A percentile compares a stretch with the other conserved stretches of the same genome.
Conservation (phyloP, 2,329 filamentous ascomycete genomes). For the Biscogniauxia sp. region DNA sequence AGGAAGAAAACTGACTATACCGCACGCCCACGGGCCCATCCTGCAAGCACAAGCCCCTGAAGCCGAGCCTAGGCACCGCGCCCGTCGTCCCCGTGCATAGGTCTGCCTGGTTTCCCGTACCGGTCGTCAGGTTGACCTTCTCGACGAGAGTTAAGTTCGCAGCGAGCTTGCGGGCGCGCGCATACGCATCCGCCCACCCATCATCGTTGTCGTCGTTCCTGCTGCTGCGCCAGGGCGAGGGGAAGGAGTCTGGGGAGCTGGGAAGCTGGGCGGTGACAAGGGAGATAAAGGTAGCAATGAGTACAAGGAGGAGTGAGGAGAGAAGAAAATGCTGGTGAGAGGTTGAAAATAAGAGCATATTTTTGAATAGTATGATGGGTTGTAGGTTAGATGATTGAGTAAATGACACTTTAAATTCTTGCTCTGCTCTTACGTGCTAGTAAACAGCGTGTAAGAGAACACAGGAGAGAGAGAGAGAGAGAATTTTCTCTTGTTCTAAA, state of each 20-base stretch:
- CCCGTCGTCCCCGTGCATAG: slow-evolving; percentile 33
- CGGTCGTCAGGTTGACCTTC: slow-evolving; percentile 75
- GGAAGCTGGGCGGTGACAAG: slow-evolving; percentile 5
- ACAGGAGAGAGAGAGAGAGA: no score
- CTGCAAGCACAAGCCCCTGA: slow-evolving; percentile 53
- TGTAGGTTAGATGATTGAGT: no score
- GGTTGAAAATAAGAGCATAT: neutral
- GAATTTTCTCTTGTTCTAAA: no score
- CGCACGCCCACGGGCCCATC: slow-evolving; percentile 65
- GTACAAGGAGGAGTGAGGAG: slow-evolving; percentile 3
- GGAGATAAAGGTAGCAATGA: neutral
- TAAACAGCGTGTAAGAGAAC: no score
- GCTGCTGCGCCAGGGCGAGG: slow-evolving; percentile 25
- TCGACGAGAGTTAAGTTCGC: slow-evolving; percentile 66
- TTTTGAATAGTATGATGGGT: no score
- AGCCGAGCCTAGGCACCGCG: slow-evolving; percentile 46
- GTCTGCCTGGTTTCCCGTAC: slow-evolving; percentile 54
- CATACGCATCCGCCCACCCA: slow-evolving; percentile 61
- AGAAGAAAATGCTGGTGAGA: slow-evolving; percentile 6
- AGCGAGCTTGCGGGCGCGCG: slow-evolving; percentile 64
- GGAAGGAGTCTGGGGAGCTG: slow-evolving; percentile 21
- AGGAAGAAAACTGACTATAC: slow-evolving; percentile 34
- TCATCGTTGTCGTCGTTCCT: slow-evolving; percentile 13
- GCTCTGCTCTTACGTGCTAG: no score
- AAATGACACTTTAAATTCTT: no score